Percentiles rank a stretch among this genome's conserved stretches.
phyloP scores from a whole-genome alignment of 1,139 yeast genomes.

The Yamadazyma atmosphaerica region DNA sequence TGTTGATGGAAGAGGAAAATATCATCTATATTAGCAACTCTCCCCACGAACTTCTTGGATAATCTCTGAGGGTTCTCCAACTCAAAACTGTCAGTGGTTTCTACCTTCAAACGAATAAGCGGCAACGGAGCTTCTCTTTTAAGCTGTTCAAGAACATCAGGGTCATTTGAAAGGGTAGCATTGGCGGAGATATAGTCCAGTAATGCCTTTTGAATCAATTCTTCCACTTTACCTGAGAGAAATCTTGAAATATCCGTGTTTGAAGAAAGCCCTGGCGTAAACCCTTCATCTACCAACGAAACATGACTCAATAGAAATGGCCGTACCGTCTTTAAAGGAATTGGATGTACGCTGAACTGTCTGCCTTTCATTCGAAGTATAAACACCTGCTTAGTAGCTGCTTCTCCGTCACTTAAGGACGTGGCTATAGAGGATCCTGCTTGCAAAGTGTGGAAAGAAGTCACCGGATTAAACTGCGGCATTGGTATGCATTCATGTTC shows the following conservation, averaged over 20 bases:
- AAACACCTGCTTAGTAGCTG: slow-evolving; percentile 71
- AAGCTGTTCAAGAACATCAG: slow-evolving; percentile 6
- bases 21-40: slow-evolving; percentile 86
- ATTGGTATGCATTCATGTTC: slow-evolving; percentile 92
- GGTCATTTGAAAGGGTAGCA: slow-evolving; percentile 19
- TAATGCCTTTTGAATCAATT: slow-evolving; percentile 61
- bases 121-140: slow-evolving; percentile 59
- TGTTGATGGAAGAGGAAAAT: slow-evolving; percentile 71
- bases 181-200: slow-evolving; percentile 47
- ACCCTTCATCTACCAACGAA: slow-evolving; percentile 50
- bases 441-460: slow-evolving; percentile 78
- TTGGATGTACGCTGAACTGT: slow-evolving; percentile 61
- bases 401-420: slow-evolving; percentile 83
- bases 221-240: slow-evolving; percentile 64
- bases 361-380: slow-evolving; percentile 62
- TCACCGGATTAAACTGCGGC: slow-evolving; percentile 63
- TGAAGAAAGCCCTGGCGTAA: slow-evolving; percentile 65
- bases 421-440: slow-evolving; percentile 97
- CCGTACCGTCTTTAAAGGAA: slow-evolving; percentile 71
- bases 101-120: slow-evolving; percentile 76
- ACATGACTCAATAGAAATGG: slow-evolving; percentile 80
- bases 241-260: slow-evolving; percentile 62
- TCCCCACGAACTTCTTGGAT: slow-evolving; percentile 86
- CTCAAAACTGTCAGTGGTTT: slow-evolving; percentile 86
- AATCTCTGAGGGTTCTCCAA: slow-evolving; percentile 89